phyloP scores from a whole-genome alignment of 805 yeast genomes.

The Starmerella etchellsii region DNA sequence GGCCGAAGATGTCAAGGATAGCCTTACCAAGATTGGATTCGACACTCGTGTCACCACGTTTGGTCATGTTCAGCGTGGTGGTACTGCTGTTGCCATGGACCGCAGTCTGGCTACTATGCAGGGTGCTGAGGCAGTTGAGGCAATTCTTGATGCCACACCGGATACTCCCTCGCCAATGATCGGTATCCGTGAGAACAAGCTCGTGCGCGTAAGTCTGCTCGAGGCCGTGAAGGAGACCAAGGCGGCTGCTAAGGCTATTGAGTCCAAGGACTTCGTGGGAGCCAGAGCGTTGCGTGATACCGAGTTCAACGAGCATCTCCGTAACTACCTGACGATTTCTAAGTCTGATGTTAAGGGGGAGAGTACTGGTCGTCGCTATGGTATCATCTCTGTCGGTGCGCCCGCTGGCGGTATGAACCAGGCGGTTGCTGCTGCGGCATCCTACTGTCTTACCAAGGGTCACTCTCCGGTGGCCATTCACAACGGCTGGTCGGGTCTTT shows the following conservation, averaged over 20 bases:
- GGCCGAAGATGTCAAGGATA: constrained; percentile 67
- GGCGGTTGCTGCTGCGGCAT: constrained; percentile 80
- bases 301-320: constrained; percentile 69
- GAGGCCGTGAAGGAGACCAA: constrained; percentile 83
- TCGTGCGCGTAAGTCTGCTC: constrained; percentile 70
- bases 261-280: constrained; percentile 59
- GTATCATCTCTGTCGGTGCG: constrained; percentile 87
- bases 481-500: constrained; percentile 86
- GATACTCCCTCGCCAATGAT: constrained; percentile 91
- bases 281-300: constrained; percentile 83
- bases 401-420: constrained; percentile 95
- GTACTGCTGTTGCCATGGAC: constrained; percentile 93
- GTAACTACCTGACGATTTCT: constrained; percentile 59
- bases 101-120: constrained; percentile 84
- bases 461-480: constrained; percentile 83
- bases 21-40: constrained; percentile 68
- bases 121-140: constrained; percentile 95
- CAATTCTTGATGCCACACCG: constrained; percentile 78
- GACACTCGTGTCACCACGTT: constrained; percentile 91
- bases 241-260: constrained; percentile 82
- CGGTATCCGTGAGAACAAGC: constrained; percentile 75
- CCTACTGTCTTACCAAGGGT: constrained; percentile 78
- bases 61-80: constrained; percentile 98
- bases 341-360: constrained; percentile 43
- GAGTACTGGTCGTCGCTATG: constrained; percentile 43